These are phyloP conservation scores for Trametes versicolor DNA, from an alignment of 1,284 basidiomycete genomes.

Conservation along the genomic window DNA sequence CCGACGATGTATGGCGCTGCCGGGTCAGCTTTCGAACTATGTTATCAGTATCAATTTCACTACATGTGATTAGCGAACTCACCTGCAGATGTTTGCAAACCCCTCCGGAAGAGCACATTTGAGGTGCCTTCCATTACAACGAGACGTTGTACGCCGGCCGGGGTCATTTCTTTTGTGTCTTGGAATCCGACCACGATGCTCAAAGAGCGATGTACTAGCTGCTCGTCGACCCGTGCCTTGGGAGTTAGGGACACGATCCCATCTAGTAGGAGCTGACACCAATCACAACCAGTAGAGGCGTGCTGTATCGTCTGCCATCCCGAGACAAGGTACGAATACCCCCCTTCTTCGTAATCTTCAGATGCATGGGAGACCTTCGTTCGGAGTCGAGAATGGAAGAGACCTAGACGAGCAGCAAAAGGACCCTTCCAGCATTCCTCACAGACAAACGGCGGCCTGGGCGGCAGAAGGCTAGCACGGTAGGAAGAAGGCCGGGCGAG, in stretches of 20 bases:
- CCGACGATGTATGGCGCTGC: conserved; percentile 10
- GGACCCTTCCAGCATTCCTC: no score
- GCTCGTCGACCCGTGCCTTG: background rate
- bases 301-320: background rate
- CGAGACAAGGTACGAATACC: background rate
- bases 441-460: no score
- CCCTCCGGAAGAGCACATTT: no score
- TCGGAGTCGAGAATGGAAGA: background rate
- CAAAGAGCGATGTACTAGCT: no score
- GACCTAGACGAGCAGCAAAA: background rate
- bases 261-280: background rate
- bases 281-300: background rate
- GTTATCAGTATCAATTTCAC: background rate
- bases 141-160: no score
- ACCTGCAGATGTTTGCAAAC: background rate
- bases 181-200: no score
- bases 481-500: no score
- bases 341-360: background rate
- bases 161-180: no score
- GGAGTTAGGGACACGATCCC: background rate
- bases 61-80: background rate
- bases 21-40: conserved; percentile 4
- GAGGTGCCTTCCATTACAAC: no score
- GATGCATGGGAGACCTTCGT: no score
- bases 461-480: no score